Conservation (phyloP, 2,329 filamentous ascomycete species). For the Juglanconis oblonga region DNA sequence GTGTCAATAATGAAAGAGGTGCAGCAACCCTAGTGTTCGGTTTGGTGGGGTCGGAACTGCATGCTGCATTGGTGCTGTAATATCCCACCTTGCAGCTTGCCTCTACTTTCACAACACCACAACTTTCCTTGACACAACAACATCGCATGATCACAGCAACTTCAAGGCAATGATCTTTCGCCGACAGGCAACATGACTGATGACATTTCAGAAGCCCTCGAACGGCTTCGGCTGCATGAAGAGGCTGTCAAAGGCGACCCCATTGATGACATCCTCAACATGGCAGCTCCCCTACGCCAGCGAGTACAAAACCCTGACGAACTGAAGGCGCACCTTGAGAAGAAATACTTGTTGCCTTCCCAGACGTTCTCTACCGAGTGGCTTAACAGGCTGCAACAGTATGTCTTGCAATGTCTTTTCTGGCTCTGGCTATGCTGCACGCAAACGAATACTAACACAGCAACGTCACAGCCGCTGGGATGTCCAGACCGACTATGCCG, state of each 20-base stretch:
- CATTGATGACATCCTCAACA: constrained; percentile 59
- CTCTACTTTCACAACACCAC: background rate
- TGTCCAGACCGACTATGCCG: constrained; percentile 72
- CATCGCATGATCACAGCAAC: background rate
- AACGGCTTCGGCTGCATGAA: constrained; percentile 44
- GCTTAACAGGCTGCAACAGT: constrained; percentile 86
- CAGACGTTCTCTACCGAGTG: constrained; percentile 77
- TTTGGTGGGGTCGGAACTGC: background rate
- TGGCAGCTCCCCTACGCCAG: constrained; percentile 39
- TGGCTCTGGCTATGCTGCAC: background rate
- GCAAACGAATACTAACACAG: constrained; percentile 3
- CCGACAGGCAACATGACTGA: constrained; percentile 22
- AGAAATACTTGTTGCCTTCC: constrained; percentile 76
- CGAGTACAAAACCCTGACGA: constrained; percentile 54
- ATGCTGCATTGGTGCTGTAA: too few species aligned
- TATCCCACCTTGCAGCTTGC: background rate
- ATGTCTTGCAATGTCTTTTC: constrained; percentile 22
- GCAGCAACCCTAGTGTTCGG: background rate
- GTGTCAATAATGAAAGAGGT: background rate
- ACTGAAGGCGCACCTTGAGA: constrained; percentile 69
- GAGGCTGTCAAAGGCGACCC: constrained; percentile 26
- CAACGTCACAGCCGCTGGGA: constrained; percentile 62
- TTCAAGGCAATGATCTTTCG: background rate
- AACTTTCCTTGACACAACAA: background rate
- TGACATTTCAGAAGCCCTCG: constrained; percentile 46